These are phyloP conservation scores for Saururus chinensis DNA, from an alignment of 164 flowering plant genomes.

Conservation along the genomic window DNA sequence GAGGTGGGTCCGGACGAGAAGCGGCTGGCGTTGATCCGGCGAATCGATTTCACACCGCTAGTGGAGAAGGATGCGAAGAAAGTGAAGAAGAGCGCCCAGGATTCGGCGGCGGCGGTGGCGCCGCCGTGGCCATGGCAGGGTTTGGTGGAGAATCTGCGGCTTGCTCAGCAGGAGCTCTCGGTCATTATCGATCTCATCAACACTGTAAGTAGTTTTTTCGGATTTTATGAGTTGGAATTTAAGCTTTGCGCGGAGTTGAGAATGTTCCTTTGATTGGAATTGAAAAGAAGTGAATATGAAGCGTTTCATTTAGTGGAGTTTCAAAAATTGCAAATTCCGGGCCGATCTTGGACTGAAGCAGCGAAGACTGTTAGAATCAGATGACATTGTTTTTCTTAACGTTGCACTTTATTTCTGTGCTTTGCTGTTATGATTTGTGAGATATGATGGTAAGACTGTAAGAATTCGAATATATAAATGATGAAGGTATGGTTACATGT, in stretches of 20 bases:
- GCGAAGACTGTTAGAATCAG: not conserved
- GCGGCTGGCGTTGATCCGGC: constrained; percentile 55
- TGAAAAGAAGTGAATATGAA: not conserved
- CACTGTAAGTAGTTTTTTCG: constrained; percentile 8
- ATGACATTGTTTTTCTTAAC: not conserved
- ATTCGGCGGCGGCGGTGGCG: constrained; percentile 27
- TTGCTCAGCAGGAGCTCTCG: constrained; percentile 86
- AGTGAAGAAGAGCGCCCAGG: constrained; percentile 33
- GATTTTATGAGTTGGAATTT: not conserved
- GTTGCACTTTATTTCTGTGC: no score
- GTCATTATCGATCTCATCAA: constrained; percentile 81
- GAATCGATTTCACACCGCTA: constrained; percentile 87
- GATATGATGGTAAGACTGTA: not conserved
- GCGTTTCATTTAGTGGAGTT: not conserved
- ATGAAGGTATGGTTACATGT: not conserved
- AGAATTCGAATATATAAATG: not conserved
- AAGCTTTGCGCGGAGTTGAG: not conserved
- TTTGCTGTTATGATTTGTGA: not conserved
- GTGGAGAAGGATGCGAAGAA: constrained; percentile 75
- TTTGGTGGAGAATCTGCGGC: constrained; percentile 72
- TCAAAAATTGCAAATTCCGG: no score
- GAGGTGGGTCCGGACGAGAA: constrained; percentile 78
- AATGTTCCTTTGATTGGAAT: not conserved
- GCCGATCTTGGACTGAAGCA: no score
- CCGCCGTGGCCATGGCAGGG: constrained; percentile 76